phyloP scores from a whole-genome alignment of 768 basidiomycete genomes.

The Gymnopilus dilepis region DNA sequence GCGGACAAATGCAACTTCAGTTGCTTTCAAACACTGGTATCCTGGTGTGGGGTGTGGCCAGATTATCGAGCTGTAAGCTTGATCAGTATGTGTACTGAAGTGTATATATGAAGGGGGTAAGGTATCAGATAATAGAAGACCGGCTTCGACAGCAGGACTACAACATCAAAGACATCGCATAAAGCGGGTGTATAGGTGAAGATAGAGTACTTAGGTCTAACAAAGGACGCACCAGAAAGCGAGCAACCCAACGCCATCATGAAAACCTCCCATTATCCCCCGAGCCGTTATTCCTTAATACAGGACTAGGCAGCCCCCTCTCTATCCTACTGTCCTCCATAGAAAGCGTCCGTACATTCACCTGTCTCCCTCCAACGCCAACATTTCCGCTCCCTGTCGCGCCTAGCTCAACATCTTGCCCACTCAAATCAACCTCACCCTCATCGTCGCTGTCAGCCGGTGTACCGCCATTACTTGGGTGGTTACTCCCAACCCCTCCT shows the following conservation, averaged over 20 bases:
- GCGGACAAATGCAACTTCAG: no score
- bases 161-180: not conserved
- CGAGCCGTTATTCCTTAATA: slow-evolving; percentile 45
- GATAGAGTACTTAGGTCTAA: no score
- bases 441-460: slow-evolving; percentile 49
- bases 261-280: slow-evolving; percentile 19
- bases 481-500: slow-evolving; percentile 8
- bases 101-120: no score
- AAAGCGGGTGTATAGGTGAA: not conserved
- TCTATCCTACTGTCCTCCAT: slow-evolving; percentile 54
- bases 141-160: not conserved
- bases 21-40: no score
- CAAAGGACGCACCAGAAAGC: not conserved
- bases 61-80: no score
- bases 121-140: no score
- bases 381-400: slow-evolving; percentile 14
- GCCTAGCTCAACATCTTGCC: slow-evolving; percentile 51
- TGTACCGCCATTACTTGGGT: slow-evolving; percentile 37
- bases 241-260: not conserved
- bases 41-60: no score
- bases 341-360: slow-evolving; percentile 22
- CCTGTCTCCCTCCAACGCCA: slow-evolving; percentile 18
- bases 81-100: no score
- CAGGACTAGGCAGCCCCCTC: slow-evolving; percentile 68
- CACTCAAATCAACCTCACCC: slow-evolving; percentile 37